Base-by-base conservation (phyloP, 768 basidiomycete species). In the Mycena maculata region DNA sequence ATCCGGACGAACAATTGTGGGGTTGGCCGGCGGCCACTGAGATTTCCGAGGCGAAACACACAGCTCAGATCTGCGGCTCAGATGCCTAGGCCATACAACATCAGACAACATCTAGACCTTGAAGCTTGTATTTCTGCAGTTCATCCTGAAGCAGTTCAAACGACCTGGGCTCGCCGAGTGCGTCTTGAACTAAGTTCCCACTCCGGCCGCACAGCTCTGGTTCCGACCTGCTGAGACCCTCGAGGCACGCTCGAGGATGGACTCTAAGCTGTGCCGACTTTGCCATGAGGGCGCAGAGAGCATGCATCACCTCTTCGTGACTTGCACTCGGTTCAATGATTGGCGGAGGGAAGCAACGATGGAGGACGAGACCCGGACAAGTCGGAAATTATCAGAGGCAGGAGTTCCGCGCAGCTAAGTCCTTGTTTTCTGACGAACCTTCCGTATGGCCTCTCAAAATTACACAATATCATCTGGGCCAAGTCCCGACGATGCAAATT, bases 221-320 rank as follows among this genome's bases (percentile, higher is more conserved):
- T n/a, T n/a, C n/a, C n/a, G n/a, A n/a, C n/a, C n/a, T n/a, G 62
- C 45, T 2, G 62, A 63, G n/a, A 28, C 22, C 1, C 10, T 63
- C 31, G 53, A 45, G 15, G 22, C n/a, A 18, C 31, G 62, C 20
- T 45, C 53, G 7, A 62, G 36, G 16, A 18, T 54, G 7, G 5
- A 9, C 9, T 54, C 39, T 3, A 20, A 28, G 6, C 13, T 54
- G 41, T 45, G 60, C 23, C 27, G 60, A 16, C 23, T 44, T 13
- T 25, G 50, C 13, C 23, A 49, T n/a, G 25, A 44, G 5, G 60
- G 38, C 0, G 27, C 50, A 22, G 59, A 60, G n/a, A 52, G 59
- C 27, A 30, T 52, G 36, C 59, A 60, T 15, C 59, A 60, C 12
- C 38, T 60, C 4, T 60, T 60, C 20, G 48, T 60, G n/a, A 13